Base-by-base conservation (phyloP, 345 rosid genomes). In the Ceriops decandra region DNA sequence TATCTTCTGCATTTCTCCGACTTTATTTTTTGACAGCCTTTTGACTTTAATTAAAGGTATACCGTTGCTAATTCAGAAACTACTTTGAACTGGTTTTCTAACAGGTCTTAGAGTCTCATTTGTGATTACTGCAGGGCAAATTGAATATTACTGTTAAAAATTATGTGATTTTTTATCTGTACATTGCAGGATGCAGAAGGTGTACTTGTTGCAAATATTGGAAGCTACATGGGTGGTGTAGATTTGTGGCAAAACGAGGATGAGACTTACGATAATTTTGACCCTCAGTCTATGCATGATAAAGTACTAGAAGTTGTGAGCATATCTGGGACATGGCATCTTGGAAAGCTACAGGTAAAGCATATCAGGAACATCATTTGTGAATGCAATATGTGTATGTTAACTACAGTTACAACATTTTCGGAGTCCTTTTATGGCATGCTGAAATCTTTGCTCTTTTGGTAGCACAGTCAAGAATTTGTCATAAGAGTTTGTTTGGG, bases 181-280 rank as follows among this genome's bases (percentile, higher is more conserved):
- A 46, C 64, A 28, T 52, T 62, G n/a, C 86, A 90, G 96, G 96
- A 85, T 66, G 81, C 91, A 27, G 90, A 90, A 77, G 96, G 93
- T 56, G 76, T 90, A 57, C 89, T 90, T 74, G 86, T 90, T 69
- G 87, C 87, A 61, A 90, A 90, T 80, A 90, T 90, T 72, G 83
- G 93, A 67, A 90, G 96, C 82, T 90, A 90, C 76, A 90, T 90
- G 96, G 96, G 96, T 22, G 96, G 96, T 74, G 93, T 90, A 67
- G 88, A 90, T 82, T 91, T 90, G 36, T 90, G 96, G 96, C 91
- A 88, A 76, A 88, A 90, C 62, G 96, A 88, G 58, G 85, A 79
- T 64, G 91, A 90, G 64, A 85, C 80, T 62, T 86, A 86, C 49
- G 96, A 90, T 68, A 83, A 81, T 68, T 88, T 90, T 74, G 82